These are phyloP conservation scores for Lyophyllum atratum DNA, from an alignment of 768 basidiomycete species.

Conservation along the genomic window DNA sequence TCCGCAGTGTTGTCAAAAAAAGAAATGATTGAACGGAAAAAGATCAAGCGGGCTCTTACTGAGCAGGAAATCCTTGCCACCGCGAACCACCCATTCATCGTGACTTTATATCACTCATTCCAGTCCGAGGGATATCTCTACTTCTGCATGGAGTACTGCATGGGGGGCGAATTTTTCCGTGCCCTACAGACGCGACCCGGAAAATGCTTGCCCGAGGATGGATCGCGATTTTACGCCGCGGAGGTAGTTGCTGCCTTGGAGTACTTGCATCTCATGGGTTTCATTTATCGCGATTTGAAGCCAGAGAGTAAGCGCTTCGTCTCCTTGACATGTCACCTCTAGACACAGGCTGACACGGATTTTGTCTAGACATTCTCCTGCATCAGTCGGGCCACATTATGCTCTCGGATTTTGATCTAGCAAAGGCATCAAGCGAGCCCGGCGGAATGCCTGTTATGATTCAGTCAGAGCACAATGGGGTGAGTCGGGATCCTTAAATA, in stretches of 20 bases:
- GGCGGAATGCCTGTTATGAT: conserved; percentile 87
- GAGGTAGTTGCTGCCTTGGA: conserved; percentile 98
- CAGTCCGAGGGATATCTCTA: conserved; percentile 98
- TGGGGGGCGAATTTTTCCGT: conserved; percentile 99
- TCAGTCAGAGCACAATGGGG: conserved; percentile 87
- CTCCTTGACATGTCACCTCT: conserved; percentile 9
- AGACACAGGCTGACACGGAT: conserved; percentile 2
- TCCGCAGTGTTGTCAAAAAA: conserved; percentile 91
- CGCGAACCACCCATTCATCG: conserved; percentile 99
- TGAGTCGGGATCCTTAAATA: conserved; percentile 39
- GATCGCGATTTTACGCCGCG: conserved; percentile 95
- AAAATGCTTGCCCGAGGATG: conserved; percentile 96
- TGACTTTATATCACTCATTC: conserved; percentile 98
- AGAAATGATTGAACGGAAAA: conserved; percentile 99
- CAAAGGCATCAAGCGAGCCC: conserved; percentile 89
- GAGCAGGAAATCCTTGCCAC: conserved; percentile 99
- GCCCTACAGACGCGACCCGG: conserved; percentile 94
- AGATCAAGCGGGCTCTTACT: conserved; percentile 97
- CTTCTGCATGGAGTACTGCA: conserved; percentile 99
- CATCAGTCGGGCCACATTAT: conserved; percentile 99
- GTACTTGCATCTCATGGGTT: conserved; percentile 98
- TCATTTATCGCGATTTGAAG: conserved; percentile 98
- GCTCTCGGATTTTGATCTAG: conserved; percentile 98
- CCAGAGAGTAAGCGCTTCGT: conserved; percentile 84
- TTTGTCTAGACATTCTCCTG: conserved; percentile 81